Base-by-base conservation (phyloP, 2,329 filamentous ascomycete species). In the Ophiostoma angusticollis region DNA sequence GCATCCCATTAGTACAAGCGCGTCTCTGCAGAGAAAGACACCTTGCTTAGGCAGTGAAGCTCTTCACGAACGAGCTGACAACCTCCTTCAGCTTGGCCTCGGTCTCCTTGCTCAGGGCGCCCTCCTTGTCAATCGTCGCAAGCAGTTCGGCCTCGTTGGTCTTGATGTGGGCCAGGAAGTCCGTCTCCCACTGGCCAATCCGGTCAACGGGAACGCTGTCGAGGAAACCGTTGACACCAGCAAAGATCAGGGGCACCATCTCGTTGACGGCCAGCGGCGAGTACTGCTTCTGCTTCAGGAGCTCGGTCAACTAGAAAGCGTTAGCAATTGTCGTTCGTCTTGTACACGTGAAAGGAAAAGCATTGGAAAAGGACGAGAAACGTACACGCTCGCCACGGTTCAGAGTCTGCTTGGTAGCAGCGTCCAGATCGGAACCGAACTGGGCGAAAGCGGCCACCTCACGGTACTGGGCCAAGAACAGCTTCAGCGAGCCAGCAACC, bases 381-480 rank as follows among this genome's bases (percentile, higher is more conserved):
- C 74, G 74, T 72, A 86, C 80, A 74, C 91, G 87, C 75, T 96
- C 89, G 84, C 91, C 91, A 81, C 91, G 87, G 73, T 62, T 80
- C 53, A 98, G 80, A 48, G 89, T 96, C 74, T 96, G 91, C 81
- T 95, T 96, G 67, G 91, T 98, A 54, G 91, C 78, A 56, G 91
- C 91, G 72, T 98, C 91, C 54, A 98, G 74, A 76, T 98, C 91
- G 61, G 91, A 98, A 81, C 91, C 91, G 78, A 98, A 98, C 72
- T 98, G 91, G 57, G 91, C 89, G 70, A 98, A 98, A 56, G 91
- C 91, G 59, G 91, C 91, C 49, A 98, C 91, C 70, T 98, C 91
- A 91, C 91, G 91, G 80, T 98, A 98, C 74, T 98, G 91, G 58
- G 91, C 91, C 83, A 98, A 84, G 86, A 96, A 98, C 57, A 98